These are phyloP conservation scores for Bipolaris bicolor DNA, from an alignment of 2,329 filamentous ascomycete genomes.

Conservation along the genomic window DNA sequence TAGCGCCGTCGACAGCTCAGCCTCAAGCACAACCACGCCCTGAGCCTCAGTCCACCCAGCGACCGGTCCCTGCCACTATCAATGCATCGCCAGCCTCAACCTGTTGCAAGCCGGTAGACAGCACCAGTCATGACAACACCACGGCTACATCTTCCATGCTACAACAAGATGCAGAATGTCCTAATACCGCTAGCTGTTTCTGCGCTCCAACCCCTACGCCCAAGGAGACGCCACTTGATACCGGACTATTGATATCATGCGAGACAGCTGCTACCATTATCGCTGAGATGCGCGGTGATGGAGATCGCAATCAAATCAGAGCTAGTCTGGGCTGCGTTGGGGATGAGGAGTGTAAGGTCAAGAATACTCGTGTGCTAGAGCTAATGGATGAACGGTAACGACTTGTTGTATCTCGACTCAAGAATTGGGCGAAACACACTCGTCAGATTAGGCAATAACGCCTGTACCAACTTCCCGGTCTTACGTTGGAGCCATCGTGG, in stretches of 20 bases:
- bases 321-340: slow-evolving; percentile 29
- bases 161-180: slow-evolving; percentile 20
- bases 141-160: slow-evolving; percentile 1
- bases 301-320: slow-evolving; percentile 25
- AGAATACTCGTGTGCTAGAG: slow-evolving; percentile 34
- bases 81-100: not conserved
- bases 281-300: slow-evolving; percentile 36
- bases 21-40: not conserved
- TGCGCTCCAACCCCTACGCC: slow-evolving; percentile 22
- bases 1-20: not conserved
- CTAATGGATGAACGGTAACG: slow-evolving; percentile 28
- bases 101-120: not conserved
- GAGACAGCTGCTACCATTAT: slow-evolving; percentile 38
- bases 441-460: not conserved
- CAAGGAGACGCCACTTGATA: not conserved
- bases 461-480: not conserved
- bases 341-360: slow-evolving; percentile 27
- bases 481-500: not conserved
- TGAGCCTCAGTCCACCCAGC: not conserved
- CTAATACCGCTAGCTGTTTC: slow-evolving; percentile 28
- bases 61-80: not conserved
- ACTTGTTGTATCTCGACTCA: not conserved
- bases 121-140: not conserved
- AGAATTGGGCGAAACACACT: not conserved
- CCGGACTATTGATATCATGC: slow-evolving; percentile 33